A percentile compares a stretch with the other conserved stretches of the same genome.
These are phyloP conservation scores for Leptodermis oblonga DNA, from an alignment of 257 asterid species.

Conservation along the genomic window DNA sequence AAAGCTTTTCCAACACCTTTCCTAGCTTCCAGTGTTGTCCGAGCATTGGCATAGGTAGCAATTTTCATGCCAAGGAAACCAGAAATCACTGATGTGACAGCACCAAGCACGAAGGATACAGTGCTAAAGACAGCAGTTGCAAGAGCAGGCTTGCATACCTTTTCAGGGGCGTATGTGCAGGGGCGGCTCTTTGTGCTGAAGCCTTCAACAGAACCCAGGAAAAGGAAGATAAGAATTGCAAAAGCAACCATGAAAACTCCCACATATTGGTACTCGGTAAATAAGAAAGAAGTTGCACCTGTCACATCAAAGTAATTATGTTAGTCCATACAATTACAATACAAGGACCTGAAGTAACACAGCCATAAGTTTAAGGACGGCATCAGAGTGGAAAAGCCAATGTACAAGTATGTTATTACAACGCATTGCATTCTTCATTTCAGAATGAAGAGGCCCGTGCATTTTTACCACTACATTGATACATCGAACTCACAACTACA, in stretches of 20 bases:
- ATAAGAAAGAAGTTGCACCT: slow-evolving; percentile 90
- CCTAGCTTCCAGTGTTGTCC: slow-evolving; percentile 89
- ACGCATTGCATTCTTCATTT: no score
- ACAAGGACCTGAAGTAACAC: not conserved
- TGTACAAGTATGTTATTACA: not conserved
- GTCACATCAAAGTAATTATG: slow-evolving; percentile 17
- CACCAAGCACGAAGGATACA: slow-evolving; percentile 76
- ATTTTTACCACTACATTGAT: not conserved
- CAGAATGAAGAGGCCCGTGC: not conserved
- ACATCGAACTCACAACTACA: not conserved
- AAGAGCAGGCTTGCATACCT: slow-evolving; percentile 41
- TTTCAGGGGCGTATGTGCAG: slow-evolving; percentile 30
- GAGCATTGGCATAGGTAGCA: slow-evolving; percentile 89
- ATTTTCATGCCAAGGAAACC: slow-evolving; percentile 96
- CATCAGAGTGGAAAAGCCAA: no score
- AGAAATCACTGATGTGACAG: slow-evolving; percentile 72
- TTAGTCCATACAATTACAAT: not conserved
- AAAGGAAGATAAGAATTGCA: slow-evolving; percentile 82
- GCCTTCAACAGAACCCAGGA: slow-evolving; percentile 90
- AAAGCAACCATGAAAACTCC: slow-evolving; percentile 86
- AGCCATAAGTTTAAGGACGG: not conserved
- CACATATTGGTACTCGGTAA: slow-evolving; percentile 71
- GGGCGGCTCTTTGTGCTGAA: slow-evolving; percentile 54
- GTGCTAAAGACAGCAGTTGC: slow-evolving; percentile 93
- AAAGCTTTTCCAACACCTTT: slow-evolving; percentile 67